Percentiles rank a stretch among this genome's conserved stretches.
Evolutionary conservation across 176 grass and related monocot genomes (phyloP).

Genomic region (Bromus sterilis): DNA sequence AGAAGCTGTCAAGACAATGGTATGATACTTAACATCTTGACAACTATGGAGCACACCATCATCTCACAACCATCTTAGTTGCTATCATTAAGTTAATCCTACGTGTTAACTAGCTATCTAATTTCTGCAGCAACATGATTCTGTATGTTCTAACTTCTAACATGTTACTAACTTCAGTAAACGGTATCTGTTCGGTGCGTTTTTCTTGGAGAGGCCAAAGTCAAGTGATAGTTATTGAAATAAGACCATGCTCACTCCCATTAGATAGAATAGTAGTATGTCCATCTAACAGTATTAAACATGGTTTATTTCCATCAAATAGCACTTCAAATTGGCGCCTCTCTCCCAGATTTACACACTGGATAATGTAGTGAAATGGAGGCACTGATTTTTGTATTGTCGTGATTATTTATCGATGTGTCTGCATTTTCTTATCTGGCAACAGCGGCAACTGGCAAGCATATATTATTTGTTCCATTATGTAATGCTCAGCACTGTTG

Average conservation of each 20-base stretch:
- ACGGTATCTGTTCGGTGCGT: not conserved
- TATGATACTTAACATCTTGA: slow-evolving; percentile 30
- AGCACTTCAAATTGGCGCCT: not conserved
- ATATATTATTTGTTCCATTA: not conserved
- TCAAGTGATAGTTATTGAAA: not conserved
- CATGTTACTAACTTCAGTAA: not conserved
- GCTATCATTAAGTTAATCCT: not conserved
- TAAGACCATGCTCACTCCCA: not conserved
- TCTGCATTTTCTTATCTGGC: not conserved
- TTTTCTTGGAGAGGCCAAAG: not conserved
- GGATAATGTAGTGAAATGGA: not conserved
- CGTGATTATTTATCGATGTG: not conserved
- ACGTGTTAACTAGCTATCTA: not conserved
- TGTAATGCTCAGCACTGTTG: not conserved
- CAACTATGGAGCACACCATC: not conserved
- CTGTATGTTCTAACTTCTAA: not conserved
- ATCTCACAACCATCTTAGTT: slow-evolving; percentile 6
- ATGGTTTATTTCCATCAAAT: not conserved
- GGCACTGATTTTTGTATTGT: not conserved
- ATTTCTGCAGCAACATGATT: not conserved
- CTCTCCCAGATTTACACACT: not conserved
- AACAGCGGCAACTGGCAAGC: too few relatives aligned
- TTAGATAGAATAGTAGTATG: not conserved
- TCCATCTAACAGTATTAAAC: not conserved
- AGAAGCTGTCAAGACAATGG: slow-evolving; percentile 56